Evolutionary conservation across 1,139 yeast species (phyloP).

Genomic region (Candida sojae): DNA sequence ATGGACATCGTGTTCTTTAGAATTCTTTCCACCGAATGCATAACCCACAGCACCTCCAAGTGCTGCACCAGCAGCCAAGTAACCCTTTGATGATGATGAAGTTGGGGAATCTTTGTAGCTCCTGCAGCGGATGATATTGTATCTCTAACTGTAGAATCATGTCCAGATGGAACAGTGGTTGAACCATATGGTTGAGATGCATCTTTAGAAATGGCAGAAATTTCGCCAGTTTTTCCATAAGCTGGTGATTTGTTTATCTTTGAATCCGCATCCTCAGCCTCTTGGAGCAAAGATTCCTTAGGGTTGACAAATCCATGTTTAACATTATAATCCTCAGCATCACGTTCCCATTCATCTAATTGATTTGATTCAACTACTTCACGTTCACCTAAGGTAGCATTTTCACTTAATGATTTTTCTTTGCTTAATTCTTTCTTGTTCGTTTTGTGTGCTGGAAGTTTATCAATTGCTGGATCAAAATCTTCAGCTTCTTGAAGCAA

Average conservation of each 20-base stretch:
- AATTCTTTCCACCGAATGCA: constrained; percentile 15
- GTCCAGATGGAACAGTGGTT: neutral
- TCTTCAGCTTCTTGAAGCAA: constrained; percentile 6
- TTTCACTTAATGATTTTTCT: neutral
- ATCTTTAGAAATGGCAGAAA: neutral
- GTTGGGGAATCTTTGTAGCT: no score
- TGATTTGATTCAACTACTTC: constrained; percentile 9
- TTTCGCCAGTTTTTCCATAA: constrained; percentile 10
- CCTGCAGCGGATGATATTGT: no score
- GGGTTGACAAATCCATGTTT: constrained; percentile 27
- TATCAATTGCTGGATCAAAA: constrained; percentile 1
- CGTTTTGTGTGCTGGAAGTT: constrained; percentile 5
- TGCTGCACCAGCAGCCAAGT: constrained; percentile 11
- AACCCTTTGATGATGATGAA: constrained; percentile 1
- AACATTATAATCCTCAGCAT: constrained; percentile 29
- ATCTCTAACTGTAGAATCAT: no score
- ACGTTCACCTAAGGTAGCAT: neutral
- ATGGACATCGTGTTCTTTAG: constrained; percentile 1
- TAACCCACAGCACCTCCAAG: constrained; percentile 12
- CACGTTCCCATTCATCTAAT: constrained; percentile 20
- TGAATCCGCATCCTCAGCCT: constrained; percentile 27
- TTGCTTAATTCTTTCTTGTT: neutral
- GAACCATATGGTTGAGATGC: neutral
- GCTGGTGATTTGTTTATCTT: constrained; percentile 19
- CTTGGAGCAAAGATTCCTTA: constrained; percentile 29